Base-by-base conservation (phyloP, 306 rosid genomes). In the Lathyrus oleraceus region DNA sequence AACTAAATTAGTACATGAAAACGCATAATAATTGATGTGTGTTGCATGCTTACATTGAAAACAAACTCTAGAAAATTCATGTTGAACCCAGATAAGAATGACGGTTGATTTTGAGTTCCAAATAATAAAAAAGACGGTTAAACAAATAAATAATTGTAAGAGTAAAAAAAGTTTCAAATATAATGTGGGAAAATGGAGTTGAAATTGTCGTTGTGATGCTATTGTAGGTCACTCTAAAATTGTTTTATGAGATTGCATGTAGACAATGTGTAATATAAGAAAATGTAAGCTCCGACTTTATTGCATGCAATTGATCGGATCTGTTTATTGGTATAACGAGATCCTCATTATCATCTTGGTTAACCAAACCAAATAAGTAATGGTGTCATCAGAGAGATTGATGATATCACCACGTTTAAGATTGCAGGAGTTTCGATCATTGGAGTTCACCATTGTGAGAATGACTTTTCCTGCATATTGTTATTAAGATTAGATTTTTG, bases 81-180 rank as follows among this genome's bases (percentile, higher is more conserved):
- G 66, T 73, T 61, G 73, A 81, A 77, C 6, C 61, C 82, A 2
- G 1, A 6, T 11, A 54, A 20, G 64, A 54, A 77, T 27, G 82
- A 72, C 7, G 54, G 14, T 8, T 67, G 76, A 27, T 39, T 32
- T 32, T 32, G 38, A 32, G 38, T 47, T 28, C 27, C 58, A 7
- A 73, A 48, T 3, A 32, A 5, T 32, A 32, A 32, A 0, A 32
- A 32, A 32, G 8, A 5, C 38, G 6, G 1, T 5, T 5, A 32
- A 6, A 32, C 8, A 32, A 32, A 32, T 6, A 32, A 32, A 32
- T 2, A 32, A 32, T 32, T 8, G 38, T 6, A 32, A 32, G 38
- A 6, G 38, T 5, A 32, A 8, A 32, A 32, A 32, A 32, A 32
- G 0, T 4, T 32, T 32, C 6, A 6, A 32, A 32, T 32, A 32